A percentile compares a stretch with the other conserved stretches of the same genome.
phyloP scores from a whole-genome alignment of 352 stramenopile species.

The Peronosclerospora sorghi region DNA sequence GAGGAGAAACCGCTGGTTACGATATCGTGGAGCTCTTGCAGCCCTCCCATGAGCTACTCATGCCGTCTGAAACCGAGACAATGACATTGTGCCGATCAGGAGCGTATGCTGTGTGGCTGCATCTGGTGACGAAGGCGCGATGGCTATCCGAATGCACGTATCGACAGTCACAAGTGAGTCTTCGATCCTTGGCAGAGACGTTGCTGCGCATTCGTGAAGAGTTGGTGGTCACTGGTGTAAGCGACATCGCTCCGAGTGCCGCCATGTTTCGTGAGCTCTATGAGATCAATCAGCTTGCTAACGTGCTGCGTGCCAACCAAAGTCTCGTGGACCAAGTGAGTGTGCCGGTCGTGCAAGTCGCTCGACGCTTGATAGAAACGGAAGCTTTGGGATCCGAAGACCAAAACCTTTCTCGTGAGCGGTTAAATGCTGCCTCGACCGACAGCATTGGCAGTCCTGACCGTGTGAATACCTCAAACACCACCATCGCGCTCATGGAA shows the following conservation, averaged over 20 bases:
- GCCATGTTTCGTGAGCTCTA: conserved; percentile 20
- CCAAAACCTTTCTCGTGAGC: background rate
- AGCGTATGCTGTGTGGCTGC: conserved; percentile 16
- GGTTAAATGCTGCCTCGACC: background rate
- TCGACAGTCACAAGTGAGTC: conserved; percentile 18
- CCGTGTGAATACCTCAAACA: conserved; percentile 6
- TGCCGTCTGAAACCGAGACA: conserved; percentile 12
- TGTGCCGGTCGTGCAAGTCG: conserved; percentile 3
- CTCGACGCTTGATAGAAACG: conserved; percentile 9
- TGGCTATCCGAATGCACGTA: conserved; percentile 25
- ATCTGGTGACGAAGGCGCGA: conserved; percentile 1
- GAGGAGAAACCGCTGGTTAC: conserved; percentile 6
- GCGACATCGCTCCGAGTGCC: conserved; percentile 11
- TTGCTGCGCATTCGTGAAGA: conserved; percentile 20
- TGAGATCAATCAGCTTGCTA: conserved; percentile 14
- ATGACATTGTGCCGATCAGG: conserved; percentile 16
- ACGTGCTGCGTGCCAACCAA: conserved; percentile 9
- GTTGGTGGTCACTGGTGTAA: conserved; percentile 1
- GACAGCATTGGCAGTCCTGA: background rate
- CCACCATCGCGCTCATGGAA: conserved; percentile 5
- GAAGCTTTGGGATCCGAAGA: conserved; percentile 1
- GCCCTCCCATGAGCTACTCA: conserved; percentile 2
- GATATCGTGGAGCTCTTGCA: conserved; percentile 10
- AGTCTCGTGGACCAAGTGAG: conserved; percentile 2
- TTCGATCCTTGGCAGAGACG: conserved; percentile 23